phyloP scores from a whole-genome alignment of 331 rosid species.

The Stylosanthes scabra region DNA sequence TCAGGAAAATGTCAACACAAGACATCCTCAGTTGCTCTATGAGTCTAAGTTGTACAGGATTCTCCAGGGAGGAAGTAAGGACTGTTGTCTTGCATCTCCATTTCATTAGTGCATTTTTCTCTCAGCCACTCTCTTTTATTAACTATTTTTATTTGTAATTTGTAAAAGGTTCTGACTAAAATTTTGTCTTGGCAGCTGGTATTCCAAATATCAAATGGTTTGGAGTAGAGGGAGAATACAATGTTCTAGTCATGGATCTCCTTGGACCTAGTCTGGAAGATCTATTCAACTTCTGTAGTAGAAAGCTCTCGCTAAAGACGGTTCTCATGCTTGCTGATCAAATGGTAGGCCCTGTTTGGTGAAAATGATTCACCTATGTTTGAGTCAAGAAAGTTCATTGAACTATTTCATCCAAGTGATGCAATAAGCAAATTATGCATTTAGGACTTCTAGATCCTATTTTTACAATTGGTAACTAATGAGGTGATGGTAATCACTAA shows the following conservation, averaged over 20 bases:
- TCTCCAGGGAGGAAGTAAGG: constrained; percentile 86
- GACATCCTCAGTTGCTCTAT: constrained; percentile 84
- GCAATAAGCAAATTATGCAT: not conserved
- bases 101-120: not conserved
- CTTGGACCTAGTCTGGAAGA: constrained; percentile 95
- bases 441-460: constrained; percentile 3
- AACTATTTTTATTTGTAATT: not conserved
- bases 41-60: constrained; percentile 88
- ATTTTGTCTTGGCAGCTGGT: constrained; percentile 65
- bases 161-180: not conserved
- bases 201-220: constrained; percentile 83
- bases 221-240: constrained; percentile 87
- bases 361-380: not conserved
- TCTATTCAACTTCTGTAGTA: constrained; percentile 81
- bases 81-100: constrained; percentile 4
- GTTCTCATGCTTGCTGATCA: constrained; percentile 83
- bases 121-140: not conserved
- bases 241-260: constrained; percentile 85
- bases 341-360: constrained; percentile 59
- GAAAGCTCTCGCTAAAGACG: constrained; percentile 77
- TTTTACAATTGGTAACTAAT: constrained; percentile 1
- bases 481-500: not conserved
- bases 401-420: constrained; percentile 16
- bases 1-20: constrained; percentile 84
- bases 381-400: not conserved